These are phyloP conservation scores for Colletotrichum plurivorum DNA, from an alignment of 2,329 filamentous ascomycete genomes.

Conservation along the genomic window DNA sequence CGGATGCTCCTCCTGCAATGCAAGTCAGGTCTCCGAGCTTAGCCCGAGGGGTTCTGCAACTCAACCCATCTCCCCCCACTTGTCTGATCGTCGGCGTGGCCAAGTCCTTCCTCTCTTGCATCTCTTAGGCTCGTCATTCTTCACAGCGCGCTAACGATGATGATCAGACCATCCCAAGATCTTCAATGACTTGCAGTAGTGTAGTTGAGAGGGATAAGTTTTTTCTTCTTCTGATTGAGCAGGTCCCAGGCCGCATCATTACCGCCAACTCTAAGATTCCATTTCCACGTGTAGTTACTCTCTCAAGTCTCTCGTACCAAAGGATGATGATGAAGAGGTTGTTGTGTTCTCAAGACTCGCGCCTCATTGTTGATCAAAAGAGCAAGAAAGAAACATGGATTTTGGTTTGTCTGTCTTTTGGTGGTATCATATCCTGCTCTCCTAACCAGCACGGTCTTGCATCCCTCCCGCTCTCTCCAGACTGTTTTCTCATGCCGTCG, in stretches of 20 bases:
- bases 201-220: conserved; percentile 6
- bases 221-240: conserved; percentile 16
- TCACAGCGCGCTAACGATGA: neutral
- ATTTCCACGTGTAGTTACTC: neutral
- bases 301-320: neutral
- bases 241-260: conserved; percentile 12
- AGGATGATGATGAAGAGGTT: neutral
- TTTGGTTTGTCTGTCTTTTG: conserved; percentile 16
- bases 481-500: neutral
- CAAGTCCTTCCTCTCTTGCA: no score
- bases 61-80: no score
- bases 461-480: neutral
- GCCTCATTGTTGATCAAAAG: conserved; percentile 27
- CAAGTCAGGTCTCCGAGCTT: neutral
- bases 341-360: conserved; percentile 23
- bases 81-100: no score
- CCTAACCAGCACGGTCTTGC: conserved; percentile 11
- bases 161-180: neutral
- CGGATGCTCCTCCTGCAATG: neutral
- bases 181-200: neutral
- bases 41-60: neutral
- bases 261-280: neutral
- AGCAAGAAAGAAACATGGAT: conserved; percentile 8
- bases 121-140: no score
- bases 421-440: conserved; percentile 36